Evolutionary conservation across 2,329 filamentous ascomycete species (phyloP), one percentile per base, ranked within the genome.

Genomic region (Cytospora piceicola): DNA sequence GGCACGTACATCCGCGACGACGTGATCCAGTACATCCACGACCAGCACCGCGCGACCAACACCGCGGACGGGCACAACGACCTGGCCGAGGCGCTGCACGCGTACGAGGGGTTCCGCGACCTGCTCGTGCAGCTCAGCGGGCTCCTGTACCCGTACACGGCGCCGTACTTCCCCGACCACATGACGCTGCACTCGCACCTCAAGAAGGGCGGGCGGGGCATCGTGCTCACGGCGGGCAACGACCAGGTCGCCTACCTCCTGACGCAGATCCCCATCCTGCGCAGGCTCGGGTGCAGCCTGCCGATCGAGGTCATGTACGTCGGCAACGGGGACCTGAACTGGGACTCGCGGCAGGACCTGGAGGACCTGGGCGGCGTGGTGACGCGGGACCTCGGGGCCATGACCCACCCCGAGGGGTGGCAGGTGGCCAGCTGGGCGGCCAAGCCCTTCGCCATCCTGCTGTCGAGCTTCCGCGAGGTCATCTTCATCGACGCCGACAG

Each of bases 401-500:
- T 82, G 78, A 75, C 82, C 11, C 74, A 78, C 46, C 79, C 81
- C 46, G 71, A 74, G 27, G 79, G 79, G 24, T 82, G 80, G 80
- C 74, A 73, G 39, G 70, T 82, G 49, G 75, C 74, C 12, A 80
- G 80, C 6, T 82, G 79, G 79, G 80, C 80, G 0, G 78, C 76
- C 27, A 82, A 82, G 67, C 79, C 80, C 0, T 82, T 79, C 55
- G 80, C 80, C 1, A 80, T 81, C 30, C 71, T 82, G 6, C 70
- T 81, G 65, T 81, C 79, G 2, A 80, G 77, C 34, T 82, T 82
- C 71, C 78, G 79, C 6, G 79, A 82, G 69, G 77, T 76, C 61
- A 79, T 82, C 51, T 79, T 82, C 67, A 79, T 82, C 66, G 80
- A 82, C 64, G 80, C 80, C 0, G 80, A 82, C 65, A 75, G 76